Evolutionary conservation across 2,329 filamentous ascomycete species (phyloP), one percentile per base, ranked within the genome.

Genomic region (Ophiosphaerella herpotricha): DNA sequence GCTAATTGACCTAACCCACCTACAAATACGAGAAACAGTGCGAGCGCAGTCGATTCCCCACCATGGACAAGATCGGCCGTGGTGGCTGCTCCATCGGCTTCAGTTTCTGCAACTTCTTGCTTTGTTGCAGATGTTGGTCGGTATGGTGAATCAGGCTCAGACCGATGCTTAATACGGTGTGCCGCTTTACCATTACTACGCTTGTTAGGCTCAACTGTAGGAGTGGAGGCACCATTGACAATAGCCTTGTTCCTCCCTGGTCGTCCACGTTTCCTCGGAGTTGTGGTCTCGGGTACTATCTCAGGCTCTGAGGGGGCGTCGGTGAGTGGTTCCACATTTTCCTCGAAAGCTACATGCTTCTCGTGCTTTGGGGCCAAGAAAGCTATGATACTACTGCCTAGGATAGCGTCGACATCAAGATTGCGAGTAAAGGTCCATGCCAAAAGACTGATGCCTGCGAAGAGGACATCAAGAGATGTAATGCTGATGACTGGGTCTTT

Each of bases 401-500:
- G 62, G 56, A 86, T 80, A 8, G 78, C 74, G n/a, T 72, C 68
- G 0, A 79, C 74, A 56, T 83, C 77, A 3, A 81, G 71, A 18
- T 78, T 77, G 29, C 82, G 75, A 1, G 80, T 75, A 35, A 81
- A 81, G n/a, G 80, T 78, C 83, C 84, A 86, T 2, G 80, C 48
- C 1, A 82, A 78, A n/a, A 85, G 66, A 48, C 78, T 81, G 12
- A 82, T 50, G 1, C 75, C 74, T 18, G 79, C 82, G 32, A 85
- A 73, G 12, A 87, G 63, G 1, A 84, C 83, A 66, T 88, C 85
- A 68, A 79, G 80, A 5, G 80, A 82, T 0, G 81, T 80, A 14
- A 78, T 80, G 16, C 79, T 79, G 26, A 87, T 79, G 18, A 79
- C 80, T 0, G 84, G 84, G 61, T 87, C 82, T 44, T 81, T 81